Evolutionary conservation across 1,139 yeast species (phyloP), one percentile per base, ranked within the genome.

Genomic region (Zygoascus sp.): DNA sequence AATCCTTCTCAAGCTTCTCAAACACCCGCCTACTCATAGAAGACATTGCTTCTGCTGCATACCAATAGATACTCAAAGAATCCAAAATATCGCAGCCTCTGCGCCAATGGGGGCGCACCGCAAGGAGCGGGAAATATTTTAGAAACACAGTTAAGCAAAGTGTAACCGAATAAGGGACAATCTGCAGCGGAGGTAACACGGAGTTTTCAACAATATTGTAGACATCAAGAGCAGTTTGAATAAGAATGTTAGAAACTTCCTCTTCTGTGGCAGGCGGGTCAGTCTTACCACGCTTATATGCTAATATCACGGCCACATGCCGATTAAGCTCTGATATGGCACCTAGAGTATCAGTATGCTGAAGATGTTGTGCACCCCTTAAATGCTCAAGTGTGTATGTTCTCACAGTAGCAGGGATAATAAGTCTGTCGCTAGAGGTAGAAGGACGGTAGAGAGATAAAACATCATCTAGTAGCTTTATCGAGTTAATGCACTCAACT

Each of bases 361-460:
- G 43, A 22, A 40, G 40, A 16, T 9, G n/a, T n/a, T n/a, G n/a
- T n/a, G n/a, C n/a, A n/a, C n/a, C n/a, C n/a, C n/a, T 20, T 11
- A 42, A 28, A 17, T 41, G 13, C 2, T 20, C 16, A 8, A 37
- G 37, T 5, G 45, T 41, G 27, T 42, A 36, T 35, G 40, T 32
- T 15, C 44, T 40, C 20, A 40, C 32, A n/a, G 35, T 10, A 6
- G 25, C 21, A 4, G 46, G 44, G 9, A 44, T 38, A n/a, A n/a
- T 34, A 10, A 34, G 45, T n/a, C 15, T 16, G 28, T 20, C 28
- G 16, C 32, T 44, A 21, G 42, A 23, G 6, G 43, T 40, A 8
- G 40, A 45, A 8, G 72, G 72, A 21, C 66, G 61, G 48, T 60
- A 67, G 42, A 65, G 54, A 22, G 60, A 56, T n/a, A 62, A 51